A percentile compares a stretch with the other conserved stretches of the same genome.
These are phyloP conservation scores for Terfezia claveryi DNA, from an alignment of 495 filamentous ascomycete genomes.

Conservation along the genomic window DNA sequence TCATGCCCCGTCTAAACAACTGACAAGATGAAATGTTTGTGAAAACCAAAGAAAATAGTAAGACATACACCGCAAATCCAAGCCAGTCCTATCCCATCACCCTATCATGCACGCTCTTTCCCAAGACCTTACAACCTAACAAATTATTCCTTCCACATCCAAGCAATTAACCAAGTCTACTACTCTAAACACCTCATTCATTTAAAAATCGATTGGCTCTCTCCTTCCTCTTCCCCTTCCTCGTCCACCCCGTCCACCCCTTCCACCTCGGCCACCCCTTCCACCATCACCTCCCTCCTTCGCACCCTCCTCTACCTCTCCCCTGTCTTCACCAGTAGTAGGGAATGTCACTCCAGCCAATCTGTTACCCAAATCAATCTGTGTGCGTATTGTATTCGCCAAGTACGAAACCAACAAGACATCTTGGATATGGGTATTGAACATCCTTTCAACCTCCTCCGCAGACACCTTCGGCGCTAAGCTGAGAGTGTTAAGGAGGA, in stretches of 20 bases:
- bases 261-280: background rate
- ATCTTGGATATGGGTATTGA: slow-evolving; percentile 99
- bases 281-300: background rate
- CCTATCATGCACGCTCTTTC: too few relatives aligned
- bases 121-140: too few relatives aligned
- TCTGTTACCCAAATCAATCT: slow-evolving; percentile 92
- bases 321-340: background rate
- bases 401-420: slow-evolving; percentile 92
- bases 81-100: too few relatives aligned
- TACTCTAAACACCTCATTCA: background rate
- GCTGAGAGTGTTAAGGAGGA: slow-evolving; percentile 72
- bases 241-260: background rate
- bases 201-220: background rate
- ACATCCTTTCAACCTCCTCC: slow-evolving; percentile 77
- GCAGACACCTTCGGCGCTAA: slow-evolving; percentile 84
- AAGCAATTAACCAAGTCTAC: too few relatives aligned
- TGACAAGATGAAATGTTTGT: too few relatives aligned
- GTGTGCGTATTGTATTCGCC: slow-evolving; percentile 94
- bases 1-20: too few relatives aligned
- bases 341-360: slow-evolving; percentile 30
- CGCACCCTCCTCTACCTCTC: background rate
- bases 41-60: too few relatives aligned
- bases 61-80: too few relatives aligned
- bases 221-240: background rate
- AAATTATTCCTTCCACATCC: too few relatives aligned